phyloP scores from a whole-genome alignment of 208 protist species.

The Plasmodiophora brassicae region DNA sequence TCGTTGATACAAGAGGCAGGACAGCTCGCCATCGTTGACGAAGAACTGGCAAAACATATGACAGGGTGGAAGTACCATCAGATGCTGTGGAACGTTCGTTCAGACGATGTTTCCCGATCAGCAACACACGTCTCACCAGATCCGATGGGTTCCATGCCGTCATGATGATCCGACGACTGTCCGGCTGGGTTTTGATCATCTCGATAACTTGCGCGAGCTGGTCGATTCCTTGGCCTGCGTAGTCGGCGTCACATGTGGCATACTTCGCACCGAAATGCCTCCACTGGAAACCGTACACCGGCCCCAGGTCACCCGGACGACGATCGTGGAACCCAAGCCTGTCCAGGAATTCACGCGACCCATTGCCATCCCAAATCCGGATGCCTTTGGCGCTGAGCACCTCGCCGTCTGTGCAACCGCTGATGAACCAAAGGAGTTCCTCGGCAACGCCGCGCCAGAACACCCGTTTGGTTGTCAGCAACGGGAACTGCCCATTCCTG shows the following conservation, averaged over 20 bases:
- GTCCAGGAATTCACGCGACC: conserved; percentile 87
- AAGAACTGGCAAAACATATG: conserved; percentile 95
- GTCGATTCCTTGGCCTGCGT: conserved; percentile 76
- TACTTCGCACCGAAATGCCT: conserved; percentile 93
- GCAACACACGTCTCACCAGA: not conserved
- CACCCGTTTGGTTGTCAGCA: conserved; percentile 96
- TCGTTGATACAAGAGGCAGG: conserved; percentile 67
- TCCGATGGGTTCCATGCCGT: conserved; percentile 92
- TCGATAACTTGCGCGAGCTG: conserved; percentile 85
- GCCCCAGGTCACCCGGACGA: conserved; percentile 38
- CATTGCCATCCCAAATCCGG: conserved; percentile 96
- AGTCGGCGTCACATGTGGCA: conserved; percentile 64
- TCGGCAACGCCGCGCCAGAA: conserved; percentile 82
- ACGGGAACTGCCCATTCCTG: conserved; percentile 79
- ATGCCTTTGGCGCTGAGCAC: conserved; percentile 44
- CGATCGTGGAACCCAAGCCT: conserved; percentile 72
- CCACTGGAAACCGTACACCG: conserved; percentile 98
- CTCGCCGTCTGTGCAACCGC: conserved; percentile 86
- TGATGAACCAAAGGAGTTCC: conserved; percentile 96
- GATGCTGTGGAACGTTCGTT: too few species aligned
- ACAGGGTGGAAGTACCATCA: conserved; percentile 96
- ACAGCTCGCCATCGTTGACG: conserved; percentile 81
- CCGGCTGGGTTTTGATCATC: conserved; percentile 81
- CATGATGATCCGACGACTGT: conserved; percentile 87
- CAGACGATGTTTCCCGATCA: too few species aligned